phyloP scores from a whole-genome alignment of 768 basidiomycete genomes.

The Podaxis sp. region DNA sequence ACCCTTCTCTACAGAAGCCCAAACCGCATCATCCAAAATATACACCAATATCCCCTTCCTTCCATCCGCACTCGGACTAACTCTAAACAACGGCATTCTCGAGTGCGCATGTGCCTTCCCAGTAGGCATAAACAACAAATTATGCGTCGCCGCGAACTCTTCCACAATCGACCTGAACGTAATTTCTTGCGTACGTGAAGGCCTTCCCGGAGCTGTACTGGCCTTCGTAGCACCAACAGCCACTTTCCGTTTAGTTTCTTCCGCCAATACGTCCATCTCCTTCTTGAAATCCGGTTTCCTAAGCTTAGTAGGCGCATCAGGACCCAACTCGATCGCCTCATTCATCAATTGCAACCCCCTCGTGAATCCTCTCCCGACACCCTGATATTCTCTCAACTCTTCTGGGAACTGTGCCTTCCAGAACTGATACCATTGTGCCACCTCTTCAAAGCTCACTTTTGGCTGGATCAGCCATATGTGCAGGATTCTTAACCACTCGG shows the following conservation, averaged over 20 bases:
- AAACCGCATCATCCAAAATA: slow-evolving; percentile 91
- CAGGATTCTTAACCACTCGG: slow-evolving; percentile 92
- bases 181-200: slow-evolving; percentile 71
- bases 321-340: slow-evolving; percentile 84
- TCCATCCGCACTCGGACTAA: slow-evolving; percentile 76
- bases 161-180: slow-evolving; percentile 94
- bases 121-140: slow-evolving; percentile 86
- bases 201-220: slow-evolving; percentile 29
- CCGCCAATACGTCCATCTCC: slow-evolving; percentile 32
- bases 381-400: slow-evolving; percentile 58
- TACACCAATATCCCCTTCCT: slow-evolving; percentile 88
- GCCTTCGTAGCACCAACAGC: slow-evolving; percentile 22
- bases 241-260: slow-evolving; percentile 2
- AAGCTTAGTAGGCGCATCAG: slow-evolving; percentile 66
- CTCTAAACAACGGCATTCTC: slow-evolving; percentile 86
- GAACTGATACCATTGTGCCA: slow-evolving; percentile 88
- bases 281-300: slow-evolving; percentile 63
- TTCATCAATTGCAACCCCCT: slow-evolving; percentile 93
- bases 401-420: slow-evolving; percentile 86
- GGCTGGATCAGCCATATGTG: slow-evolving; percentile 94
- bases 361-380: slow-evolving; percentile 78
- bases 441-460: slow-evolving; percentile 84
- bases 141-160: slow-evolving; percentile 80
- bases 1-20: slow-evolving; percentile 57
- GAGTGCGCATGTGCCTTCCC: slow-evolving; percentile 83